Percentiles rank a stretch among this genome's conserved stretches.
phyloP scores from a whole-genome alignment of 1,139 yeast species.

The Kodamaea suecica region DNA sequence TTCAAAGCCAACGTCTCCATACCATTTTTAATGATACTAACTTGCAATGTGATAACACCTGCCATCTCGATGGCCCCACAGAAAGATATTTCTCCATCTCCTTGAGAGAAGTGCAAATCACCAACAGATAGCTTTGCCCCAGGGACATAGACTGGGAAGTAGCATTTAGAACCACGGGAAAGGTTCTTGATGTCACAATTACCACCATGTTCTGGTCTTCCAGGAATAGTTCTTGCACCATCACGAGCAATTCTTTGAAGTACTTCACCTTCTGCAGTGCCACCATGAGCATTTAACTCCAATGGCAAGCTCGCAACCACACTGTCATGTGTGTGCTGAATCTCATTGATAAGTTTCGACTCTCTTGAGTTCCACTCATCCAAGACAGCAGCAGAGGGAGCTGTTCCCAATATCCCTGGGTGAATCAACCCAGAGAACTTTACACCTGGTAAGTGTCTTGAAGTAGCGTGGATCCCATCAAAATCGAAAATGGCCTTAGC shows the following conservation, averaged over 20 bases:
- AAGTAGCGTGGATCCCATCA: slow-evolving; percentile 47
- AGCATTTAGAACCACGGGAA: slow-evolving; percentile 47
- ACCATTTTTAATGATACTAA: slow-evolving; percentile 40
- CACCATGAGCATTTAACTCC: slow-evolving; percentile 35
- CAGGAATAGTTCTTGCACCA: slow-evolving; percentile 52
- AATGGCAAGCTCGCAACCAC: slow-evolving; percentile 44
- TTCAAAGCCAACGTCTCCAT: slow-evolving; percentile 37
- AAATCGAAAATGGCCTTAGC: slow-evolving; percentile 52
- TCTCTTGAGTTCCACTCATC: slow-evolving; percentile 46
- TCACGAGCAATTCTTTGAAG: slow-evolving; percentile 29
- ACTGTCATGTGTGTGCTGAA: slow-evolving; percentile 28
- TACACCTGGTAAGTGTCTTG: slow-evolving; percentile 48
- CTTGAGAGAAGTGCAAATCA: slow-evolving; percentile 50
- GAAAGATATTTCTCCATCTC: slow-evolving; percentile 51
- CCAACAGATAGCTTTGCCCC: slow-evolving; percentile 50
- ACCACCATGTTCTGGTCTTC: slow-evolving; percentile 52
- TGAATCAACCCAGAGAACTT: slow-evolving; percentile 43
- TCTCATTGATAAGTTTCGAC: slow-evolving; percentile 24
- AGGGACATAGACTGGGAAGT: slow-evolving; percentile 43
- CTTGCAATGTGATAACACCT: slow-evolving; percentile 42
- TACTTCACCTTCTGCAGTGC: slow-evolving; percentile 28
- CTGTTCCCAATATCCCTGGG: slow-evolving; percentile 51
- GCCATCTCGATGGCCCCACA: slow-evolving; percentile 57
- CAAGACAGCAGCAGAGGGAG: slow-evolving; percentile 42
- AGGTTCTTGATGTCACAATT: slow-evolving; percentile 51